Conservation (phyloP, 2,329 filamentous ascomycete genomes). For the Hymenoscyphus repandus region DNA sequence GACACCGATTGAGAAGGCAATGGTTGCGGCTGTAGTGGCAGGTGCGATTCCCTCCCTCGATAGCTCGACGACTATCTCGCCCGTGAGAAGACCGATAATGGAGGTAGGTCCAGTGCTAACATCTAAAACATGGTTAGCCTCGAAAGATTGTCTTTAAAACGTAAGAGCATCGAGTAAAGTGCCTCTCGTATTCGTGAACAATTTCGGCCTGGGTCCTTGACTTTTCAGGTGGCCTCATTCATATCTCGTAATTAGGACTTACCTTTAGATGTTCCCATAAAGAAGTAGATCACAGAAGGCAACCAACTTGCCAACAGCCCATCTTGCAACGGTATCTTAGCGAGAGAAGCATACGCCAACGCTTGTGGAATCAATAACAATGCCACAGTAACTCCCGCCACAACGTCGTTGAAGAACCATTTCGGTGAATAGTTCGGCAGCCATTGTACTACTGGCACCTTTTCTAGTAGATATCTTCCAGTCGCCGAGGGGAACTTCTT, state of each 20-base stretch:
- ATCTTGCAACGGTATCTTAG: conserved; percentile 56
- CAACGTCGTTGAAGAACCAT: conserved; percentile 57
- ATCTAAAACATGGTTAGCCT: conserved; percentile 38
- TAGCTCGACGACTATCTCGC: conserved; percentile 53
- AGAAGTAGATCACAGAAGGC: conserved; percentile 49
- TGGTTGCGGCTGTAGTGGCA: conserved; percentile 53
- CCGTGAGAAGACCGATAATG: conserved; percentile 58
- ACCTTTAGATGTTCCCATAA: conserved; percentile 60
- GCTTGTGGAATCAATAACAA: conserved; percentile 57
- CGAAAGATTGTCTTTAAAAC: conserved; percentile 37
- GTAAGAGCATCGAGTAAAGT: too few relatives aligned
- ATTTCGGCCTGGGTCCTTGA: too few relatives aligned
- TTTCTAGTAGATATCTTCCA: conserved; percentile 52
- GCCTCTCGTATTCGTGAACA: too few relatives aligned
- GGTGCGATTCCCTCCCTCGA: conserved; percentile 39
- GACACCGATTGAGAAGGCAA: conserved; percentile 59
- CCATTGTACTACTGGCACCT: conserved; percentile 57
- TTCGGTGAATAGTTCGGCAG: conserved; percentile 53
- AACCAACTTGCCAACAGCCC: conserved; percentile 56
- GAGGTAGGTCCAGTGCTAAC: conserved; percentile 48
- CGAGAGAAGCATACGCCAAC: conserved; percentile 57
- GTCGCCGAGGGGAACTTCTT: conserved; percentile 34
- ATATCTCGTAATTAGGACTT: conserved; percentile 8
- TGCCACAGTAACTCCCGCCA: conserved; percentile 56
- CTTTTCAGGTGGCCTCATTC: neutral